Conservation (phyloP, 345 rosid species). For the Laguncularia racemosa region DNA sequence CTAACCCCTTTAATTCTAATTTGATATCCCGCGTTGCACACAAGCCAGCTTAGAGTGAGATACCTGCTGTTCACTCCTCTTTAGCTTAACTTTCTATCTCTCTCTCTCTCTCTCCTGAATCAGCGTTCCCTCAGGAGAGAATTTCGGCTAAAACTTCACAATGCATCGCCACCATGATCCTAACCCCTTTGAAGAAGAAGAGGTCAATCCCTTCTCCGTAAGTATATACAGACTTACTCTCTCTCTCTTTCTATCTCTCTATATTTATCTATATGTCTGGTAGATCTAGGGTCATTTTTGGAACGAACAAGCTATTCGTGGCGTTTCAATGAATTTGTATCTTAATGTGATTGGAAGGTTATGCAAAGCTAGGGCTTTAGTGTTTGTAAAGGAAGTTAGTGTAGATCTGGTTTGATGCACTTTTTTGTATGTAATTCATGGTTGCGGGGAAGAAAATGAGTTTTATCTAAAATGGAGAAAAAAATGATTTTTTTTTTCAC, state of each 20-base stretch:
- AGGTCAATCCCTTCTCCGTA: slow-evolving; percentile 97
- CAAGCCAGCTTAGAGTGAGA: slow-evolving; percentile 1
- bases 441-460: too few relatives aligned
- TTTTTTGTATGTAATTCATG: too few relatives aligned
- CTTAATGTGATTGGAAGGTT: too few relatives aligned
- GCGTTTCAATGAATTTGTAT: too few relatives aligned
- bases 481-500: too few relatives aligned
- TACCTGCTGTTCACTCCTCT: not conserved
- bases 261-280: not conserved
- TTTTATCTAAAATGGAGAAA: too few relatives aligned
- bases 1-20: not conserved
- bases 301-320: too few relatives aligned
- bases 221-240: slow-evolving; percentile 1
- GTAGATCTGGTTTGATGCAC: too few relatives aligned
- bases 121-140: not conserved
- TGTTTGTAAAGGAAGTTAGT: too few relatives aligned
- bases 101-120: slow-evolving; percentile 1
- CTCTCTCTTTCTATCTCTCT: too few relatives aligned
- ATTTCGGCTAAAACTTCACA: slow-evolving; percentile 8
- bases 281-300: not conserved
- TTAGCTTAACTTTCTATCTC: not conserved
- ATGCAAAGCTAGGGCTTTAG: too few relatives aligned
- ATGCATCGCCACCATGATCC: slow-evolving; percentile 93
- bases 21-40: slow-evolving; percentile 8
- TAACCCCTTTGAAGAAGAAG: slow-evolving; percentile 90